These are phyloP conservation scores for rapeseed (Brassica napus) DNA, from an alignment of 345 rosid genomes.

Conservation along the genomic window Da-Ae NC_063445.1:3991001-3991500, in stretches of 20 bases:
- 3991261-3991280: background rate
- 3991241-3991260: background rate
- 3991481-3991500: background rate
- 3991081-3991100: background rate
- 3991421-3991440: background rate
- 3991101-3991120: too few relatives aligned
- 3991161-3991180: background rate
- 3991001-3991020: background rate
- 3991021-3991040: background rate
- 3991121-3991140: too few relatives aligned
- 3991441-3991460: background rate
- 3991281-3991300: background rate
- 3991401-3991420: background rate
- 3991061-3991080: background rate
- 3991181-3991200: background rate
- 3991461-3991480: background rate
- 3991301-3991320: background rate
- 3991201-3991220: too few relatives aligned
- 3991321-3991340: background rate
- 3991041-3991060: background rate
- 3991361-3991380: background rate
- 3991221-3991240: too few relatives aligned
- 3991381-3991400: background rate
- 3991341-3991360: background rate
- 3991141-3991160: too few relatives aligned